Conservation (phyloP, 2,329 filamentous ascomycete genomes). For the Pseudonectria foliicola region DNA sequence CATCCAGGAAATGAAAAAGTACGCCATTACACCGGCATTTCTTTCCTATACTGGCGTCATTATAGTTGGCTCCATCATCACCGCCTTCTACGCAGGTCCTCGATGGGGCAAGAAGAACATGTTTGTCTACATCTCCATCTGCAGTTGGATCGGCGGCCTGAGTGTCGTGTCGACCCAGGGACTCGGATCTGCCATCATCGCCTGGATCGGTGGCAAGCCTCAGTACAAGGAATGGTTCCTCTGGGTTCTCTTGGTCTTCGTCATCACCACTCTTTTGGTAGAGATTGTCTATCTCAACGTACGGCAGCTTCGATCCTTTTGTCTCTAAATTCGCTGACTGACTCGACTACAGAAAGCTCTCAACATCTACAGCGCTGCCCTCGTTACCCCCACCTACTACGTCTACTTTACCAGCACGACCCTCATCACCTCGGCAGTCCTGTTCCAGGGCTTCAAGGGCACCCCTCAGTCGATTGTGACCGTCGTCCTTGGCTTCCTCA, state of each 20-base stretch:
- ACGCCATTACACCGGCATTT: constrained; percentile 81
- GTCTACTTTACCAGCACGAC: constrained; percentile 96
- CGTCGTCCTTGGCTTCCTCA: constrained; percentile 86
- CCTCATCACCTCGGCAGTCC: constrained; percentile 84
- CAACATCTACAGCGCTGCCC: constrained; percentile 91
- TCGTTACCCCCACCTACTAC: constrained; percentile 97
- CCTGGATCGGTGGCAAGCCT: constrained; percentile 69
- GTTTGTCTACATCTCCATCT: constrained; percentile 95
- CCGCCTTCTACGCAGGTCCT: constrained; percentile 75
- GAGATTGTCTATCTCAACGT: constrained; percentile 96
- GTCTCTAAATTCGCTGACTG: constrained; percentile 19
- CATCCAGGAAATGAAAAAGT: constrained; percentile 89
- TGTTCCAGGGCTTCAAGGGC: constrained; percentile 93
- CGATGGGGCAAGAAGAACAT: constrained; percentile 94
- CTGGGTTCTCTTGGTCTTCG: constrained; percentile 86
- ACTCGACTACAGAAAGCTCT: constrained; percentile 76
- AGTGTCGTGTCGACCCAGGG: constrained; percentile 95
- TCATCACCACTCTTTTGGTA: constrained; percentile 78
- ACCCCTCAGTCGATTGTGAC: constrained; percentile 73
- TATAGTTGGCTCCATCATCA: constrained; percentile 62
- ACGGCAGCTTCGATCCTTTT: constrained; percentile 34
- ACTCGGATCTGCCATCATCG: constrained; percentile 81
- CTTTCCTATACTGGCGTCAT: constrained; percentile 78
- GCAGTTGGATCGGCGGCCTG: constrained; percentile 86
- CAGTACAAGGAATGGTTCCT: constrained; percentile 99